phyloP scores from a whole-genome alignment of 2,329 filamentous ascomycete species.

The Metarhizium rileyi region DNA sequence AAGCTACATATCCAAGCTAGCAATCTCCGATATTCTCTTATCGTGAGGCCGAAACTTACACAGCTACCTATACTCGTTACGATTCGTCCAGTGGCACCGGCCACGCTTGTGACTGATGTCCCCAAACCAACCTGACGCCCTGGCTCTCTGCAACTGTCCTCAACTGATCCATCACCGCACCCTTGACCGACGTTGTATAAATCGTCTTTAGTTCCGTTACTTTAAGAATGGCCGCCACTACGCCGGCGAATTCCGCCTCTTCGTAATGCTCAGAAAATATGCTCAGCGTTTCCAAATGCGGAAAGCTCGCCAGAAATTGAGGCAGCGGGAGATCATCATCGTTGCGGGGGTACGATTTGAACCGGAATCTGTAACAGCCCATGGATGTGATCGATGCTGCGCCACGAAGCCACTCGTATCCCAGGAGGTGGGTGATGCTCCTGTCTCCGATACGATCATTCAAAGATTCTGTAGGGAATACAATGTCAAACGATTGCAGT shows the following conservation, averaged over 20 bases:
- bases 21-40: not conserved
- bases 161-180: slow-evolving; percentile 21
- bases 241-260: slow-evolving; percentile 17
- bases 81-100: slow-evolving; percentile 14
- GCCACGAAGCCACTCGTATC: slow-evolving; percentile 27
- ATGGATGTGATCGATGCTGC: slow-evolving; percentile 22
- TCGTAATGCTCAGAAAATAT: slow-evolving; percentile 22
- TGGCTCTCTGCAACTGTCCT: slow-evolving; percentile 11
- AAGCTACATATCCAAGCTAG: not conserved
- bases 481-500: slow-evolving; percentile 25
- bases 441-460: slow-evolving; percentile 14
- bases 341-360: slow-evolving; percentile 18
- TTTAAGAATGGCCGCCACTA: slow-evolving; percentile 22
- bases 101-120: slow-evolving; percentile 21
- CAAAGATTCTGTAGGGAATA: slow-evolving; percentile 21
- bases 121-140: slow-evolving; percentile 21
- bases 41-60: not conserved
- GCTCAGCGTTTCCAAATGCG: slow-evolving; percentile 26
- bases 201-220: slow-evolving; percentile 21
- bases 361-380: slow-evolving; percentile 25
- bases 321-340: slow-evolving; percentile 22
- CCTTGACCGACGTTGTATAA: slow-evolving; percentile 23
- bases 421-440: slow-evolving; percentile 20
- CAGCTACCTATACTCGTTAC: not conserved
- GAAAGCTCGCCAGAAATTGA: slow-evolving; percentile 25